phyloP scores from a whole-genome alignment of 371 early-diverging fungal genomes.

The Syncephalastrum monosporum region DNA sequence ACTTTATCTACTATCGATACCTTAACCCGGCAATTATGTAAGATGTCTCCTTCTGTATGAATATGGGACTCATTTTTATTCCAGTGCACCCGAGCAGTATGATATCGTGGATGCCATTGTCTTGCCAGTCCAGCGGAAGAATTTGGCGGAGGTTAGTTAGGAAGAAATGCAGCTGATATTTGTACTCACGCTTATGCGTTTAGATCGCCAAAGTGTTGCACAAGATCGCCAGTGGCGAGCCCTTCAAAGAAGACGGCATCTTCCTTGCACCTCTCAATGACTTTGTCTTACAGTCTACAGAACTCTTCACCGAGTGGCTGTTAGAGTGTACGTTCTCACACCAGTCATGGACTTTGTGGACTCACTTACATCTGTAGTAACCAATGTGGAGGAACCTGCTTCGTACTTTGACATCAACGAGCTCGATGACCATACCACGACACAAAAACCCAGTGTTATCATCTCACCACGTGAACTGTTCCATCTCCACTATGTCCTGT shows the following conservation, averaged over 20 bases:
- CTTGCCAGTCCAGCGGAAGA: conserved; percentile 88
- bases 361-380: conserved; percentile 41
- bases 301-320: conserved; percentile 79
- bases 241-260: conserved; percentile 68
- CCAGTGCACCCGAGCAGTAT: conserved; percentile 92
- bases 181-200: background rate
- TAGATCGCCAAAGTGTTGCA: conserved; percentile 90
- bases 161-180: background rate
- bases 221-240: conserved; percentile 82
- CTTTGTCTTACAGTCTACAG: conserved; percentile 73
- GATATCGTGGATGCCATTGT: conserved; percentile 90
- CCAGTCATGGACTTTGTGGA: background rate
- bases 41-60: conserved; percentile 8
- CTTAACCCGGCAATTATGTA: conserved; percentile 97
- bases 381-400: conserved; percentile 84
- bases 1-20: conserved; percentile 95
- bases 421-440: conserved; percentile 80
- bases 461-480: conserved; percentile 89
- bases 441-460: conserved; percentile 85
- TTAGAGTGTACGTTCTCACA: conserved; percentile 49
- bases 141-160: conserved; percentile 77
- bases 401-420: conserved; percentile 89
- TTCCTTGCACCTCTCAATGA: conserved; percentile 78
- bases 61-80: conserved; percentile 8
- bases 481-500: conserved; percentile 79